Evolutionary conservation across 495 filamentous ascomycete species (phyloP), one percentile per base, ranked within the genome.

Genomic region (Tuber melanosporum): DNA sequence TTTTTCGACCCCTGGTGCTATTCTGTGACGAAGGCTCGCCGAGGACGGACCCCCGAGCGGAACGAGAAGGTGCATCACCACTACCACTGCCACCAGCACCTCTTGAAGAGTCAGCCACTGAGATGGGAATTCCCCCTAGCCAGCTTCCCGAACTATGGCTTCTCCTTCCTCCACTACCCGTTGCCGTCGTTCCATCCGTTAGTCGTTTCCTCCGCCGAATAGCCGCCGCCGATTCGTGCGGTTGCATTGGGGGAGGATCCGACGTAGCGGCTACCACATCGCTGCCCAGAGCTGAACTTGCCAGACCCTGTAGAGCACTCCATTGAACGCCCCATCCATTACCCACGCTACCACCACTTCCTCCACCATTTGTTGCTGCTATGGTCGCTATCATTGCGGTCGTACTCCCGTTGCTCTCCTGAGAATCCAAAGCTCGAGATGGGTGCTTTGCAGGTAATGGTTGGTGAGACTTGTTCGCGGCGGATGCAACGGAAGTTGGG

Each of bases 111-210:
- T 85, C 57, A 81, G 87, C 80, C 84, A 86, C 83, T 84, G 85
- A 10, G 86, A 85, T 81, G 85, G 86, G 46, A 89, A 81, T 49
- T 81, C 79, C 42, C 86, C 86, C 39, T 88, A 87, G 76, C 88
- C 84, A 77, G 86, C 79, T n/a, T 80, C 86, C 72, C 83, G 82
- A 74, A 86, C 87, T 46, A 74, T 66, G 82, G 78, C 71, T 86
- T 85, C 62, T 84, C 83, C 73, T 81, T 70, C 71, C 82, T 83
- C 44, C 71, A 32, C 82, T 42, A 72, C 73, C 43, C 66, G 72
- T 36, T 75, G 79, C 36, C 73, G 5, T 49, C 73, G 78, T 73
- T 42, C 49, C 43, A 71, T 79, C 57, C 46, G 69, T 42, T 10
- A 62, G 70, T 22, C 73, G 71, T 46, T 72, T 71, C 44, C 76